These are phyloP conservation scores for Monilinia laxa DNA, from an alignment of 2,329 filamentous ascomycete species.

Conservation along the genomic window DNA sequence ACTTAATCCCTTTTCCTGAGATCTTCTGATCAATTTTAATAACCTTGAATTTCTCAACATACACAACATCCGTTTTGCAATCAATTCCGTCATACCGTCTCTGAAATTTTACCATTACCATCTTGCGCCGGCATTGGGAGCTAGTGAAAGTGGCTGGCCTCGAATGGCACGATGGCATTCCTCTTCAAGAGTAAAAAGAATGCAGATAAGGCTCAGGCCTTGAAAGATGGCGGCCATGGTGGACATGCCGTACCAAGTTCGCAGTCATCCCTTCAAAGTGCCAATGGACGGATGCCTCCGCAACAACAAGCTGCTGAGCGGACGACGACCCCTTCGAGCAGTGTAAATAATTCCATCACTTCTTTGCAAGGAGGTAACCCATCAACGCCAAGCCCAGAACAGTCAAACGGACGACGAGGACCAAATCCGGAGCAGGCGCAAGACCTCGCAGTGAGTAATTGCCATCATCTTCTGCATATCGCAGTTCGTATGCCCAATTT, in stretches of 20 bases:
- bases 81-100: background rate
- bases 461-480: background rate
- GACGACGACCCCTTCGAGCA: constrained; percentile 59
- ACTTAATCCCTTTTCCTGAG: constrained; percentile 20
- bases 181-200: constrained; percentile 81
- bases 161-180: constrained; percentile 65
- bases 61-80: constrained; percentile 14
- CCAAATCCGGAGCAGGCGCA: constrained; percentile 35
- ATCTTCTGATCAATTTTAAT: constrained; percentile 11
- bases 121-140: constrained; percentile 18
- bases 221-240: constrained; percentile 30
- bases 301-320: constrained; percentile 53
- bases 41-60: constrained; percentile 12
- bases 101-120: background rate
- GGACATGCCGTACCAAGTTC: constrained; percentile 35
- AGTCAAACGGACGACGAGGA: constrained; percentile 61
- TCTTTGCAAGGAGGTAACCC: constrained; percentile 55
- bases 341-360: constrained; percentile 55
- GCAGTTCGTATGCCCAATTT: constrained; percentile 13
- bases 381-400: constrained; percentile 39
- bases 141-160: constrained; percentile 33
- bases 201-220: constrained; percentile 58
- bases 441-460: constrained; percentile 44
- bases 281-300: constrained; percentile 41
- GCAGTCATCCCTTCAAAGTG: constrained; percentile 51